Evolutionary conservation across 1,284 basidiomycete species (phyloP), one percentile per base, ranked within the genome.

Genomic region (Ganoderma multipileum): DNA sequence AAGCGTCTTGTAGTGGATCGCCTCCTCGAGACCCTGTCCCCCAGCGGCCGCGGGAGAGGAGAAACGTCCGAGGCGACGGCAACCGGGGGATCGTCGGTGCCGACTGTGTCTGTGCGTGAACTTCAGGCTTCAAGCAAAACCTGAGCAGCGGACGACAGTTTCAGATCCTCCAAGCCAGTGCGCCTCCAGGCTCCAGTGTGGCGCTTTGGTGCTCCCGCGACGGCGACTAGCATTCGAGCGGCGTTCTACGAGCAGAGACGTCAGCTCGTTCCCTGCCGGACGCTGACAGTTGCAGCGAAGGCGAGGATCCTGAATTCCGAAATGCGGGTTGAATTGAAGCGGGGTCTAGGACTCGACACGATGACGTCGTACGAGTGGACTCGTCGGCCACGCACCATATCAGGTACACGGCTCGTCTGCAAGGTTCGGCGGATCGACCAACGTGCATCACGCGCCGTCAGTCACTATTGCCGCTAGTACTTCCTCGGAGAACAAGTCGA

Each of bases 61-160:
- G 20, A 14, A 23, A 26, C 47, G 23, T 50, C 47, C 23, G 47
- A 11, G 47, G 11, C 47, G 47, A 26, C 23, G 55, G 33, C 33
- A 58, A 58, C 55, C 55, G 33, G 20, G 55, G 7, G 55, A 18
- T 33, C 28, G 55, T 58, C 55, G 18, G 55, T 58, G 55, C 55
- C 55, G 30, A 50, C 30, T 0, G 18, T 9, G 20, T 47, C 44
- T n/a, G n/a, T n/a, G 44, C 20, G 23, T 44, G n/a, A n/a, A n/a
- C 18, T 20, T 20, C 42, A 58, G 38, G 33, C 33, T 20, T 23
- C 14, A 58, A 58, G 28, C 55, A 8, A 38, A n/a, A 58, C 55
- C 55, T 23, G 20, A 39, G n/a, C 58, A 9, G 9, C 36, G 36
- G 36, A 39, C 38, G n/a, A 18, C 58, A 12, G 58, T 60, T 60